These are phyloP conservation scores for Grammothele lineata DNA, from an alignment of 768 basidiomycete genomes.

Conservation along the genomic window DNA sequence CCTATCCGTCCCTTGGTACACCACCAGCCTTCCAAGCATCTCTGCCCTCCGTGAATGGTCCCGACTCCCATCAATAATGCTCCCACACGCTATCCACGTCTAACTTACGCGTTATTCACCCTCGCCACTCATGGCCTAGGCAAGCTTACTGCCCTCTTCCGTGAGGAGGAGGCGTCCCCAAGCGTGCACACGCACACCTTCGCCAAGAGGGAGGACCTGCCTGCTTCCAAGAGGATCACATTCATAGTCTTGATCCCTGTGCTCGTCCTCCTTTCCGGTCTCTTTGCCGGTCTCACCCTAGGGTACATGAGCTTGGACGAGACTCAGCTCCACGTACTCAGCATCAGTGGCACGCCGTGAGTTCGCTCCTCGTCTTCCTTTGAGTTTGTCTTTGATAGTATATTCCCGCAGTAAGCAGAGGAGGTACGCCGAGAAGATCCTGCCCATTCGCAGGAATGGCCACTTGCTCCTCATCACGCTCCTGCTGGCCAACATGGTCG, in stretches of 20 bases:
- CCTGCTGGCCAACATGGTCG: conserved; percentile 82
- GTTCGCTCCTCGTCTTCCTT: conserved; percentile 21
- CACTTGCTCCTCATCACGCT: conserved; percentile 78
- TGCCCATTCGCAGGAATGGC: conserved; percentile 76
- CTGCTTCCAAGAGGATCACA: conserved; percentile 29
- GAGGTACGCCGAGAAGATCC: conserved; percentile 71
- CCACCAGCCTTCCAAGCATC: too few relatives aligned
- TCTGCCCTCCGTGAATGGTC: conserved; percentile 4
- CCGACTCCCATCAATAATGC: conserved; percentile 11
- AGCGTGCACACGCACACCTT: conserved; percentile 18
- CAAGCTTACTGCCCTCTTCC: conserved; percentile 9
- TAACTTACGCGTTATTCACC: conserved; percentile 13
- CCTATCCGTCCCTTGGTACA: too few relatives aligned
- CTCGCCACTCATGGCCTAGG: conserved; percentile 12
- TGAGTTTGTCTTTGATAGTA: neutral
- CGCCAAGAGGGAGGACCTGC: conserved; percentile 20
- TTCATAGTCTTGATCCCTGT: conserved; percentile 63
- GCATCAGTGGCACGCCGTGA: conserved; percentile 74
- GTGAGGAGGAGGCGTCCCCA: neutral
- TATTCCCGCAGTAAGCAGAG: conserved; percentile 56
- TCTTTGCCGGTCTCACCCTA: conserved; percentile 82
- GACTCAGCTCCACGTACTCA: conserved; percentile 80
- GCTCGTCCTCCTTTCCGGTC: conserved; percentile 69
- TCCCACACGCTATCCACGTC: conserved; percentile 10
- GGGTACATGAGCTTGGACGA: conserved; percentile 89